Evolutionary conservation across 257 asterid species (phyloP), one percentile per base, ranked within the genome.

Genomic region (Agastache rugosa): DNA sequence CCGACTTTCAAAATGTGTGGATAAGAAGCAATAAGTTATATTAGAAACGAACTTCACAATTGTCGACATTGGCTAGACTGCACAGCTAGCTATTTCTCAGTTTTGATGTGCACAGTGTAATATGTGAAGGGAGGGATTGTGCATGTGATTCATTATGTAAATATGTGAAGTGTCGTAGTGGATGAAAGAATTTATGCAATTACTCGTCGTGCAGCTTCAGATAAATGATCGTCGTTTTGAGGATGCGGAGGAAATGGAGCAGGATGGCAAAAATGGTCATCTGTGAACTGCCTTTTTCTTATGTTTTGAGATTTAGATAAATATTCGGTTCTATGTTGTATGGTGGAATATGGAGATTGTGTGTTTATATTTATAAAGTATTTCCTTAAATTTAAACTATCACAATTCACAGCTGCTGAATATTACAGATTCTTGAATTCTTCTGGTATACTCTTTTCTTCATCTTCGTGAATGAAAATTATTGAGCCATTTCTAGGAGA

Each of bases 161-260:
- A 6, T 8, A 4, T 34, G 16, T 3, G 5, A n/a, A 63, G 50
- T 71, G 71, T 35, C 39, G 39, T 35, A 3, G 37, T 6, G 9
- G 42, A 37, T 37, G 0, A 4, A 7, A 7, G 9, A 35, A 64
- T 48, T 68, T 37, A 79, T 63, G 14, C 59, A 11, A 11, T 48
- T 31, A 71, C 45, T 58, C 11, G 62, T 41, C 27, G 25, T 85
- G 87, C 85, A 94, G 99, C 99, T 94, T 80, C 97, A 89, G 68
- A 86, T 94, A 80, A 86, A 90, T 41, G 99, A 94, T 79, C 82
- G 75, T 45, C 89, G 97, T 56, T 90, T 94, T 74, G 95, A 92
- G 77, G 99, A 94, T 81, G 99, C 99, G 0, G 97, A 92, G 66
- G 98, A 93, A 79, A 86, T 79, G 84, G 95, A 88, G 47, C 83